phyloP scores from a whole-genome alignment of 1,284 basidiomycete genomes.

The Cutaneotrichosporon dermatis region DNA sequence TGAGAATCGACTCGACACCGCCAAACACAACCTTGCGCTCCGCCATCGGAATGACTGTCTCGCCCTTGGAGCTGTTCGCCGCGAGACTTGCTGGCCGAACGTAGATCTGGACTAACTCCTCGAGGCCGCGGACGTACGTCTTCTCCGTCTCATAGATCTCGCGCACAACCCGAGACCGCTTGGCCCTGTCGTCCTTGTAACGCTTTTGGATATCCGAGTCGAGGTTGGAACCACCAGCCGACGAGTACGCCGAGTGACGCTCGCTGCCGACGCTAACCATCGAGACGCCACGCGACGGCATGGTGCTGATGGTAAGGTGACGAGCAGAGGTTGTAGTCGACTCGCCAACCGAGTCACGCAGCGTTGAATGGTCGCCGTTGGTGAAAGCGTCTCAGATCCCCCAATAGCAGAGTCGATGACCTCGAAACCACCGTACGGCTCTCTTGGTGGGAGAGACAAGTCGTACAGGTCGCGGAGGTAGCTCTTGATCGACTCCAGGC shows the following conservation, averaged over 20 bases:
- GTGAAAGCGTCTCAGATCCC: neutral
- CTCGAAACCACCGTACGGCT: constrained; percentile 44
- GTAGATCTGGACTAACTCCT: constrained; percentile 92
- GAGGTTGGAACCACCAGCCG: constrained; percentile 52
- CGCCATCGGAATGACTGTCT: constrained; percentile 60
- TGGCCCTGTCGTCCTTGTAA: constrained; percentile 79
- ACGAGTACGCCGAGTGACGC: constrained; percentile 15
- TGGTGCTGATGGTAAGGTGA: constrained; percentile 1
- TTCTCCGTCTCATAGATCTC: constrained; percentile 93
- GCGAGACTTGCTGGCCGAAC: constrained; percentile 72
- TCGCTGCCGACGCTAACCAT: constrained; percentile 21
- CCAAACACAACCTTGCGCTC: constrained; percentile 92
- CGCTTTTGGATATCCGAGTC: constrained; percentile 53
- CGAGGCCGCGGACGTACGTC: constrained; percentile 87
- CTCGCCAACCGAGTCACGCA: constrained; percentile 13
- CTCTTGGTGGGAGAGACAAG: constrained; percentile 52
- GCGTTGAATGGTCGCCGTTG: neutral
- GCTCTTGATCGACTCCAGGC: constrained; percentile 83
- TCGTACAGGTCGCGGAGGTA: constrained; percentile 95
- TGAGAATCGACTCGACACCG: constrained; percentile 82
- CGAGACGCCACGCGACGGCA: constrained; percentile 23
- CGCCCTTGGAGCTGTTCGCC: constrained; percentile 62
- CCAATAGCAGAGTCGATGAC: constrained; percentile 11
- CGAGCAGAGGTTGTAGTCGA: constrained; percentile 4
- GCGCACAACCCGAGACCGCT: constrained; percentile 69